Evolutionary conservation across 768 basidiomycete species (phyloP).

Genomic region (Tylopilus subfusipes): DNA sequence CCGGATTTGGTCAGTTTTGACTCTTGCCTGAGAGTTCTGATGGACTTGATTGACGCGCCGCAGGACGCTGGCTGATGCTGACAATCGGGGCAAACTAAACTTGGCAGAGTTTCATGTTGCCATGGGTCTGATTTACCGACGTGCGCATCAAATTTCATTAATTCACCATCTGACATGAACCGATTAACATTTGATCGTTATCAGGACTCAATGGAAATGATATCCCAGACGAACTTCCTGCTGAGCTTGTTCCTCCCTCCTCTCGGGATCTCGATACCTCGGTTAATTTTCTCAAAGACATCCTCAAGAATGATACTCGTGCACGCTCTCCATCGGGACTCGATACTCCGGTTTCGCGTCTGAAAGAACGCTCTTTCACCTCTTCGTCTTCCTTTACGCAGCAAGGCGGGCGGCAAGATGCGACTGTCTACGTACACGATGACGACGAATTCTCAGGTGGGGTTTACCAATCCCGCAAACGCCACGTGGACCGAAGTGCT

Average conservation of each 20-base stretch:
- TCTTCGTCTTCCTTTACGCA: constrained; percentile 46
- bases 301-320: constrained; percentile 84
- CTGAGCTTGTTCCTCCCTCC: constrained; percentile 90
- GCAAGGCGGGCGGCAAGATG: constrained; percentile 67
- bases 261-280: constrained; percentile 84
- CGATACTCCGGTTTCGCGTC: constrained; percentile 55
- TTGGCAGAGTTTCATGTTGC: constrained; percentile 97
- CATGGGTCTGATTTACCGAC: constrained; percentile 95
- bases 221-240: constrained; percentile 81
- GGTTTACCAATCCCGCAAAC: constrained; percentile 74
- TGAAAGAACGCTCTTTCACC: constrained; percentile 72
- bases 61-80: constrained; percentile 89
- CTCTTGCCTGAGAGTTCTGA: neutral
- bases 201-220: constrained; percentile 88
- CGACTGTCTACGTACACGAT: constrained; percentile 86
- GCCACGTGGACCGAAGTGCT: constrained; percentile 82
- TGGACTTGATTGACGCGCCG: neutral
- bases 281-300: constrained; percentile 83
- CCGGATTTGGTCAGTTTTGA: constrained; percentile 73
- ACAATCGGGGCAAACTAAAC: constrained; percentile 94
- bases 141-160: constrained; percentile 49
- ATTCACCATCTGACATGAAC: neutral
- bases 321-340: constrained; percentile 55
- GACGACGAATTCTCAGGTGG: constrained; percentile 55
- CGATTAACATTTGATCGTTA: neutral